Base-by-base conservation (phyloP, 73 alveolate genomes). In the Diophrys sp. region DNA sequence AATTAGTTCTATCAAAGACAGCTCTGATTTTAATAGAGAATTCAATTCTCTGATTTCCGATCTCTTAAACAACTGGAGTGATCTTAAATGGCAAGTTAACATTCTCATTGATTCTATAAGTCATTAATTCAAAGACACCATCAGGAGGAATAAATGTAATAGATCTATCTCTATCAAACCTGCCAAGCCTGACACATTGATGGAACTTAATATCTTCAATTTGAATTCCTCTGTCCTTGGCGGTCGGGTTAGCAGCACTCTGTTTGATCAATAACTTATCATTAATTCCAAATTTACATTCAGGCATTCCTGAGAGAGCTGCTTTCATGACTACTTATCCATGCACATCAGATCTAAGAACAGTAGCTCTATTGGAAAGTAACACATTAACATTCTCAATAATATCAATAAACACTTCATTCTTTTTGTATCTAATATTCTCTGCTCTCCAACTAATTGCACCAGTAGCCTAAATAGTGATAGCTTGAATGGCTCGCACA, bases 231-330 rank as follows among this genome's bases (percentile, higher is more conserved):
- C 70, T 66, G 1, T 55, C 33, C 27, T 77, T 70, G 31, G 73
- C 78, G 27, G 82, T 70, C 14, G 95, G 92, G 33, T 93, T 91
- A 70, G 87, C 77, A 14, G 87, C 85, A 72, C 85, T 88, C n/a
- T n/a, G n/a, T 67, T 78, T 77, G 90, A 95, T 91, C 25, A 93
- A 85, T 14, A 96, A 90, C 78, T 96, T 96, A 87, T 96, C 99
- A 85, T 96, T 96, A 95, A 95, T 96, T 56, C 99, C 99, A 88
- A 96, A 96, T 87, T 96, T 96, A 84, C 99, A 96, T 82, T 96
- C 99, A 25, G 99, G 99, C 98, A 96, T 92, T 30, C 98, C 98
- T 80, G 97, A 76, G 62, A 95, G 91, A 56, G 57, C 78, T 23
- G 97, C 78, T 74, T 95, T 95, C 33, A 95, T 95, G 27, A 86